Evolutionary conservation across 2,329 filamentous ascomycete species (phyloP).

Genomic region (Xylariaceae sp.): DNA sequence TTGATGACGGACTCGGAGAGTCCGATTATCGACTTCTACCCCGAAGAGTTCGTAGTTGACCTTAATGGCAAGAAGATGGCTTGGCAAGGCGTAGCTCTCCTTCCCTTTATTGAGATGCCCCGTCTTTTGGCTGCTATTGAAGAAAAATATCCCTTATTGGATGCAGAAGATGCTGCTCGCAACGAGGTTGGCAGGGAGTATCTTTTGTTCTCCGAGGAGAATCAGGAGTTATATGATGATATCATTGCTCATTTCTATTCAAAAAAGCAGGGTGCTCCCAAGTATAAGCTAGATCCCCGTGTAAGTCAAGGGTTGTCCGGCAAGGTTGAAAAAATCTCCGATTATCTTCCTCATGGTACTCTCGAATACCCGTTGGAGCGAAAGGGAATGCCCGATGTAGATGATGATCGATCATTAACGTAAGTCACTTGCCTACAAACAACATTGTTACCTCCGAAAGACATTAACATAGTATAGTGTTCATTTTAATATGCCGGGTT

Average conservation of each 20-base stretch:
- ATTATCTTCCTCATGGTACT: constrained; percentile 82
- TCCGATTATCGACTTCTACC: constrained; percentile 97
- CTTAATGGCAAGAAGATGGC: constrained; percentile 98
- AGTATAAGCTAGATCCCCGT: constrained; percentile 75
- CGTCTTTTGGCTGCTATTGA: constrained; percentile 82
- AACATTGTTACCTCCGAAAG: constrained; percentile 1
- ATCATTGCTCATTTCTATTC: constrained; percentile 88
- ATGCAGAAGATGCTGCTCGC: constrained; percentile 75
- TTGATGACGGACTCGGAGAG: constrained; percentile 90
- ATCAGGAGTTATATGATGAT: constrained; percentile 81
- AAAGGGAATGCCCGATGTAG: constrained; percentile 74
- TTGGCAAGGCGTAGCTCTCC: constrained; percentile 92
- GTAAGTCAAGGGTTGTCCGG: constrained; percentile 81
- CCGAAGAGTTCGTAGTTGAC: constrained; percentile 90
- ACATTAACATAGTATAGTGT: constrained; percentile 63
- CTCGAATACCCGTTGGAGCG: constrained; percentile 79
- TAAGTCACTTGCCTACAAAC: constrained; percentile 51
- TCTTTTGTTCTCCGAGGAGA: constrained; percentile 81
- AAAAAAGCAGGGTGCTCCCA: constrained; percentile 74
- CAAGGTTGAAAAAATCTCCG: constrained; percentile 78
- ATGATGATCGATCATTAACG: constrained; percentile 86
- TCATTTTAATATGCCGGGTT: constrained; percentile 80
- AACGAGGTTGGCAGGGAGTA: constrained; percentile 83
- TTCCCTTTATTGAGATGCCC: constrained; percentile 95
- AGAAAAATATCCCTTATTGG: constrained; percentile 80